Percentiles rank a stretch among this genome's conserved stretches.
phyloP scores from a whole-genome alignment of 371 early-diverging fungal genomes.

The Mucor circinelloides region DNA sequence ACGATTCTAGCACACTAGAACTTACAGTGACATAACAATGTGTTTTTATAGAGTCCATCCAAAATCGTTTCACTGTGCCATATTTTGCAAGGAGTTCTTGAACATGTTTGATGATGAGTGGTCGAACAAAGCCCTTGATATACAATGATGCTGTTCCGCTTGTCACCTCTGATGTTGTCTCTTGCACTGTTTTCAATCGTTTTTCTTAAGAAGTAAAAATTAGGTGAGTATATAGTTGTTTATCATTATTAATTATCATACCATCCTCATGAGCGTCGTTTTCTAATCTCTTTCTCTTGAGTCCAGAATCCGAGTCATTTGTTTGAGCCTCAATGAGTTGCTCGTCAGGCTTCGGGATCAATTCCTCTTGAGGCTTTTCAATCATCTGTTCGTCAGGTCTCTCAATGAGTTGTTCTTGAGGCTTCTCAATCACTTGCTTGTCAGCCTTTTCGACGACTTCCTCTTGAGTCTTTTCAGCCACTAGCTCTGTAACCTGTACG shows the following conservation, averaged over 20 bases:
- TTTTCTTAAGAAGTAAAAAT: neutral
- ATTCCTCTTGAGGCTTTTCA: neutral
- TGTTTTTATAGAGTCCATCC: conserved; percentile 88
- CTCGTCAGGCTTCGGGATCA: neutral
- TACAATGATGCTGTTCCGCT: conserved; percentile 45
- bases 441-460: neutral
- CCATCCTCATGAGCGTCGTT: neutral
- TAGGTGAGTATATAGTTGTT: neutral
- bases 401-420: conserved; percentile 17
- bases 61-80: conserved; percentile 70
- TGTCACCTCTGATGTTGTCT: neutral
- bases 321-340: neutral
- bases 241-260: neutral
- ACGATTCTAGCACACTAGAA: neutral
- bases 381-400: neutral
- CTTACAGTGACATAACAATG: conserved; percentile 82
- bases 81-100: conserved; percentile 65
- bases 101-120: conserved; percentile 66
- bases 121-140: conserved; percentile 80
- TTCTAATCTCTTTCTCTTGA: conserved; percentile 20
- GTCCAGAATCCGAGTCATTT: conserved; percentile 9
- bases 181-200: neutral
- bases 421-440: neutral
- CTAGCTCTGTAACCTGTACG: neutral
- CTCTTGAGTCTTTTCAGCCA: conserved; percentile 10